Percentiles rank a stretch among this genome's conserved stretches.
Evolutionary conservation across 2,329 filamentous ascomycete genomes (phyloP).

Genomic region (Orbilia oligospora): DNA sequence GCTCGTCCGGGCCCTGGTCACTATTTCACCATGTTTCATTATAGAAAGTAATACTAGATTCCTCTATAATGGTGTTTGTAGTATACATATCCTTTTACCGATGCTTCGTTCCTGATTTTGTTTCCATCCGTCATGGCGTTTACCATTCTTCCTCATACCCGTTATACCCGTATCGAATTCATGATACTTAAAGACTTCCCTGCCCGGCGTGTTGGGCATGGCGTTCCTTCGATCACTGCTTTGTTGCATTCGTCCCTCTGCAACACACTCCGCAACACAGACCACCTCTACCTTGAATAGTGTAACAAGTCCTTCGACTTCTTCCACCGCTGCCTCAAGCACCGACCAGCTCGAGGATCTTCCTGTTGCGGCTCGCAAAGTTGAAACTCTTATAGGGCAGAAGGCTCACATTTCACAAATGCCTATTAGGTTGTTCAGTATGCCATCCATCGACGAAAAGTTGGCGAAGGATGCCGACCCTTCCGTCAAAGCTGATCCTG

Average conservation of each 20-base stretch:
- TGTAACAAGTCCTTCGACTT: slow-evolving; percentile 26
- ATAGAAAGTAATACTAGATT: slow-evolving; percentile 54
- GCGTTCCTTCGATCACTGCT: slow-evolving; percentile 52
- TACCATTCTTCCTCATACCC: slow-evolving; percentile 18
- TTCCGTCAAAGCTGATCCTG: slow-evolving; percentile 24
- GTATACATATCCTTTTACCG: slow-evolving; percentile 22
- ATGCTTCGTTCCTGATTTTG: slow-evolving; percentile 14
- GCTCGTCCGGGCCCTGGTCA: slow-evolving; percentile 36
- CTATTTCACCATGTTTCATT: slow-evolving; percentile 54
- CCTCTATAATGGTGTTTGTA: slow-evolving; percentile 35
- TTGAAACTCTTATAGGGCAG: slow-evolving; percentile 25
- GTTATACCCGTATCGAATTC: slow-evolving; percentile 38
- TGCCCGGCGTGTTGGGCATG: slow-evolving; percentile 52
- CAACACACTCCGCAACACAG: slow-evolving; percentile 48
- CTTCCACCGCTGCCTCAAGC: slow-evolving; percentile 36
- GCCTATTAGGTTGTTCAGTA: slow-evolving; percentile 58
- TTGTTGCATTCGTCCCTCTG: slow-evolving; percentile 46
- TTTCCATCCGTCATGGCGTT: slow-evolving; percentile 33
- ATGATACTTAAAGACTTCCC: slow-evolving; percentile 41
- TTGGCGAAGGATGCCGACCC: slow-evolving; percentile 44
- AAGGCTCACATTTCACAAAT: slow-evolving; percentile 58
- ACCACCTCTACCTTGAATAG: slow-evolving; percentile 24
- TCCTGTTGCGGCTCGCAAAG: slow-evolving; percentile 45
- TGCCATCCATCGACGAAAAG: slow-evolving; percentile 61
- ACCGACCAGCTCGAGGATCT: slow-evolving; percentile 44